phyloP scores from a whole-genome alignment of 805 yeast species.

The Candida golubevii region DNA sequence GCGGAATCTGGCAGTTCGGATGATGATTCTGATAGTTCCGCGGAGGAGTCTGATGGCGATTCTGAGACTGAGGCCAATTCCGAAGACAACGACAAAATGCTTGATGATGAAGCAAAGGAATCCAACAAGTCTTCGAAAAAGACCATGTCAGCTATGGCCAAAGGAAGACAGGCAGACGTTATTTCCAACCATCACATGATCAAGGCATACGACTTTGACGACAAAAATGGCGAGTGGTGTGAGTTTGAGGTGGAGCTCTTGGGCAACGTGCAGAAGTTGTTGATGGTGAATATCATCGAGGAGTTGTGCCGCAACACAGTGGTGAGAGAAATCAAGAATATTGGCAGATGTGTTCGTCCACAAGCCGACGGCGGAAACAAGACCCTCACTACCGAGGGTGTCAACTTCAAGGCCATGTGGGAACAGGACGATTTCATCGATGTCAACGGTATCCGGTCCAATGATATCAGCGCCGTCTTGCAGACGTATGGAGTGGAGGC shows the following conservation, averaged over 20 bases:
- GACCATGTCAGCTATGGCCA: constrained; percentile 56
- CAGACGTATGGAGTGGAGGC: constrained; percentile 97
- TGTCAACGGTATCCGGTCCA: constrained; percentile 84
- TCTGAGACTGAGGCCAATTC: neutral
- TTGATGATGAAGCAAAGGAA: constrained; percentile 13
- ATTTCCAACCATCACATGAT: constrained; percentile 69
- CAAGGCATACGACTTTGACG: constrained; percentile 85
- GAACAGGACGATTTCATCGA: constrained; percentile 90
- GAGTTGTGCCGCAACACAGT: constrained; percentile 85
- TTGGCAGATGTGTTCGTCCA: constrained; percentile 92
- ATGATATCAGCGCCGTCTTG: constrained; percentile 88
- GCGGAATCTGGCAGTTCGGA: constrained; percentile 30
- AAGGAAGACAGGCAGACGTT: constrained; percentile 82
- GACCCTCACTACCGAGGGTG: constrained; percentile 94
- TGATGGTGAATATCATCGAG: constrained; percentile 96
- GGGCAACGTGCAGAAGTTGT: constrained; percentile 82
- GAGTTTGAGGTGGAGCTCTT: constrained; percentile 79
- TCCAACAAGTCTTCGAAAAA: constrained; percentile 16
- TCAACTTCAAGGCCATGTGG: constrained; percentile 97
- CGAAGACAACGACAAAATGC: constrained; percentile 12
- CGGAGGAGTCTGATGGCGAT: constrained; percentile 27
- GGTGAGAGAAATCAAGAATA: constrained; percentile 84
- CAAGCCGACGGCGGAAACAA: constrained; percentile 39
- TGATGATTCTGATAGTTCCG: constrained; percentile 22
- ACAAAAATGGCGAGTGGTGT: constrained; percentile 86